These are phyloP conservation scores for Saksenaea oblongispora DNA, from an alignment of 371 early-diverging fungal species.

Conservation along the genomic window DNA sequence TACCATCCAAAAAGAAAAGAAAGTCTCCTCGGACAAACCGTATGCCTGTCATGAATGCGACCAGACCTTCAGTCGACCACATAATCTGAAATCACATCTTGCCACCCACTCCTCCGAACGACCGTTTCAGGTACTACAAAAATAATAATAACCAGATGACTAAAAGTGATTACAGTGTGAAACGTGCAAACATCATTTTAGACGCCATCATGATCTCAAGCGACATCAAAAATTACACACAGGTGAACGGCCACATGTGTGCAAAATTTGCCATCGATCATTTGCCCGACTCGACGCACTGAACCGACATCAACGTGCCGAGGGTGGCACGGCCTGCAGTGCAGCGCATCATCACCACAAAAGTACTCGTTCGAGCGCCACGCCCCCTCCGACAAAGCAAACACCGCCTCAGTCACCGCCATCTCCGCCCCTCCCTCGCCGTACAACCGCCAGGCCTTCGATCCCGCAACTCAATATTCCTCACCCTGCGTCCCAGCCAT, in stretches of 20 bases:
- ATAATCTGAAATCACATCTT: slow-evolving; percentile 47
- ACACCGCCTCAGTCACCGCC: slow-evolving; percentile 3
- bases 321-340: slow-evolving; percentile 48
- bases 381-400: slow-evolving; percentile 5
- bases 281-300: slow-evolving; percentile 82
- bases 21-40: slow-evolving; percentile 10
- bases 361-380: slow-evolving; percentile 3
- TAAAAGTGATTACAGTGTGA: slow-evolving; percentile 25
- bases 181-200: slow-evolving; percentile 58
- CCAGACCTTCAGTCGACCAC: slow-evolving; percentile 41
- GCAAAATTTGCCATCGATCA: slow-evolving; percentile 47
- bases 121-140: slow-evolving; percentile 32
- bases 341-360: slow-evolving; percentile 23
- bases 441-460: background rate
- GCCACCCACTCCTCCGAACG: slow-evolving; percentile 42
- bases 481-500: slow-evolving; percentile 4
- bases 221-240: slow-evolving; percentile 78
- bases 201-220: slow-evolving; percentile 78
- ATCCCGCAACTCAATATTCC: slow-evolving; percentile 5
- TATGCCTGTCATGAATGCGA: slow-evolving; percentile 36
- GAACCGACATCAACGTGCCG: slow-evolving; percentile 74
- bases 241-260: slow-evolving; percentile 70
- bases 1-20: background rate
- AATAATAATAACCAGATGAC: slow-evolving; percentile 6
- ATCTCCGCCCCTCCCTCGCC: slow-evolving; percentile 4